Evolutionary conservation across 2,329 filamentous ascomycete species (phyloP), one percentile per base, ranked within the genome.

Genomic region (Epicoccum nigrum): DNA sequence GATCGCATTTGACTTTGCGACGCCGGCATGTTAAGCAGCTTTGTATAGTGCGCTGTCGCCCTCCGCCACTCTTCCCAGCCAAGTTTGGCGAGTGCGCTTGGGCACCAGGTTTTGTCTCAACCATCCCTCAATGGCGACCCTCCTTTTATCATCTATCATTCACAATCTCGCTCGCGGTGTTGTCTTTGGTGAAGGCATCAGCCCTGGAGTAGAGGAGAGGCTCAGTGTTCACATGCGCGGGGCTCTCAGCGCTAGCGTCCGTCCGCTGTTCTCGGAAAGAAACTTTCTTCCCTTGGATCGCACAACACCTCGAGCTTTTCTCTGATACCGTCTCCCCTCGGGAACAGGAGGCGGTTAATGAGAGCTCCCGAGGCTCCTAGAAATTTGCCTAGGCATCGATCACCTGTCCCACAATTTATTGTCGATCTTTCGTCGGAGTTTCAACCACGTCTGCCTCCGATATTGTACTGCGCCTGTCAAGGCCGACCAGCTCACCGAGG

Each of bases 1-100:
- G 72, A 34, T 74, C 72, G 52, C 72, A 74, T 45, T 67, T 67
- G 35, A 74, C 72, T 54, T 74, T 74, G 48, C 72, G 61, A 33
- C 71, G 64, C 12, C 72, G 60, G 48, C 72, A 74, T 7, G 72
- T 74, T 34, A 74, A 58, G 49, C 71, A 74, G 16, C 71, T 74
- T 15, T 70, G 68, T 38, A 74, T 74, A 37, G 71, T 60, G 51
- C 71, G 64, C 51, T 71, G 70, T 32, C 71, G 67, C 25, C 69
- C 69, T 25, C 65, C 63, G 25, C 59, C 53, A 28, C 60, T 55
- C 40, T 69, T 72, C 42, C 45, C 48, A n/a, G 57, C 55, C 35
- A 59, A 53, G 31, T 38, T 61, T 31, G 65, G 62, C 51, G 62
- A 67, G 23, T 65, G 64, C 30, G 63, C 58, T 46, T 63, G 58